Percentiles rank a stretch among this genome's conserved stretches.
Conservation (phyloP, 2,329 filamentous ascomycete genomes). For the Xylaria hypoxylon region DNA sequence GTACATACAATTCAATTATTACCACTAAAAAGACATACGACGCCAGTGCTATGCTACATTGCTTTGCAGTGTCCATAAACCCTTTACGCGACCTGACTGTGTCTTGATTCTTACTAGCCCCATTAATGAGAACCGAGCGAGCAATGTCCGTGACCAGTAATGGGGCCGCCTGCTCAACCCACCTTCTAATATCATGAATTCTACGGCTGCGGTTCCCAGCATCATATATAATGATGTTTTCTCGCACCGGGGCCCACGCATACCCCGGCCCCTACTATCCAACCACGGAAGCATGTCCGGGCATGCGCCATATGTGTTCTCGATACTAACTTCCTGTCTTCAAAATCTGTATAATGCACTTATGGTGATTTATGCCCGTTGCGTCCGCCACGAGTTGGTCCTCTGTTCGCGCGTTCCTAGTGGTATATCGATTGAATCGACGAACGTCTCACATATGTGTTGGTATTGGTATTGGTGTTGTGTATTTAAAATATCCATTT, state of each 20-base stretch:
- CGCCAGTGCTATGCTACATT: conserved; percentile 53
- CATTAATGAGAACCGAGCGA: background rate
- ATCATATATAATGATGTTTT: background rate
- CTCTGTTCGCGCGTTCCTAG: background rate
- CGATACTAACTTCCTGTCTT: background rate
- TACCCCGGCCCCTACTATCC: background rate
- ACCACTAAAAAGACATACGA: conserved; percentile 41
- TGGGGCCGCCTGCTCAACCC: background rate
- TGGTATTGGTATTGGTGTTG: background rate
- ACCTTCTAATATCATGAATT: background rate
- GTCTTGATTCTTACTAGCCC: background rate
- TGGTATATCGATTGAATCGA: background rate
- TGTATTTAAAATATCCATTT: conserved; percentile 68
- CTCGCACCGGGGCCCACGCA: background rate
- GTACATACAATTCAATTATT: conserved; percentile 34
- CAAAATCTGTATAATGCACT: too few relatives aligned
- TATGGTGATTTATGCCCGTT: background rate
- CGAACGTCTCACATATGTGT: background rate
- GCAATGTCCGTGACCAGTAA: background rate
- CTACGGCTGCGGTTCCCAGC: background rate
- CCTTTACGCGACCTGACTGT: background rate
- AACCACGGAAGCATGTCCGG: background rate
- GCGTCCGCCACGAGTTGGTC: too few relatives aligned
- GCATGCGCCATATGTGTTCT: background rate
- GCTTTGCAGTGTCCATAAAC: conserved; percentile 15